Evolutionary conservation across 2,329 filamentous ascomycete species (phyloP), one percentile per base, ranked within the genome.

Genomic region (Aspergillus fructus): DNA sequence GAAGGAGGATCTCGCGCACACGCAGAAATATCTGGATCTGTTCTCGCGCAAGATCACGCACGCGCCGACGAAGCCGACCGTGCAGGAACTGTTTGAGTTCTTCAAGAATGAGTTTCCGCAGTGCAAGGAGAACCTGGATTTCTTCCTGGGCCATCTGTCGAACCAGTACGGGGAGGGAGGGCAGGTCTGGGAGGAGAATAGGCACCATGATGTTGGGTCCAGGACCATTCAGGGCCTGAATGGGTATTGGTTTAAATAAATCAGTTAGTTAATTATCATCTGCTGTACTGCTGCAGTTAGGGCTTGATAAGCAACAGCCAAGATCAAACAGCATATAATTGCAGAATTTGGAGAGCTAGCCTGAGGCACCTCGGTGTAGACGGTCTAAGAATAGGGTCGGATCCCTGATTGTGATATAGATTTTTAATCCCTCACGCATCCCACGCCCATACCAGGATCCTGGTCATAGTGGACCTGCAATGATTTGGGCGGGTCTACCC

Each of bases 161-260:
- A 71, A 72, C 50, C 67, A 70, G 33, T 73, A 69, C 47, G 71
- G 70, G 0, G 65, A 71, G 49, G 70, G 70, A 0, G 70, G 70
- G 0, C 46, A 65, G 37, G 57, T 66, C 0, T 71, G 70, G 68
- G 69, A 71, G 59, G 71, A 71, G 55, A 74, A 71, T 49, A 58
- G 65, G 45, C 69, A 69, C 58, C 69, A 72, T 37, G 40, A 62
- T 47, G 59, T 64, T 5, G 63, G 49, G 5, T 33, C 23, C 19
- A 53, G 62, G 53, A 63, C 49, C 4, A 19, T 56, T 3, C 57
- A 63, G 30, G 52, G 51, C 15, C 34, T 65, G 55, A 52, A 48
- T 46, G 62, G 62, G 24, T 65, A 62, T 48, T 60, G 55, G 56
- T 56, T 65, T 27, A 60, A 57, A 4, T 21, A 21, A 21, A 2